phyloP scores from a whole-genome alignment of 2,329 filamentous ascomycete genomes.

The Nemania sp. region DNA sequence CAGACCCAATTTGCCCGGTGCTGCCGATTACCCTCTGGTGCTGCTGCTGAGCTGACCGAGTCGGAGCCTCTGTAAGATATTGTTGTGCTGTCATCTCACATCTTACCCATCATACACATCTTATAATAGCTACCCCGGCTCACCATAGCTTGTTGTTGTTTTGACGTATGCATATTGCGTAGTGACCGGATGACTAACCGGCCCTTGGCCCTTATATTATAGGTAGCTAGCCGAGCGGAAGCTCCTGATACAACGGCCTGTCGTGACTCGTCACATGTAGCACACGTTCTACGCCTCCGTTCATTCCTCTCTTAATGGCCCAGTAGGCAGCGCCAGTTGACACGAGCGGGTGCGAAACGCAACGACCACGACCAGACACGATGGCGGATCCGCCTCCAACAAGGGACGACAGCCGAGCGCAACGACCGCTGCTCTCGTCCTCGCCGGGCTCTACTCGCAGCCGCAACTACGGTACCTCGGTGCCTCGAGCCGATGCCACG shows the following conservation, averaged over 20 bases:
- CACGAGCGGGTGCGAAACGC: constrained; percentile 12
- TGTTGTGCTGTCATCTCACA: too few relatives aligned
- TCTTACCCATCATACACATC: too few relatives aligned
- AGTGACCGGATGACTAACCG: constrained; percentile 1
- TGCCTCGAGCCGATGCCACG: constrained; percentile 62
- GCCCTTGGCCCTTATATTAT: not conserved
- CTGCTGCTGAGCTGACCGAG: not conserved
- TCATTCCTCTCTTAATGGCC: constrained; percentile 12
- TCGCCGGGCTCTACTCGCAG: constrained; percentile 52
- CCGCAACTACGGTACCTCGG: constrained; percentile 54
- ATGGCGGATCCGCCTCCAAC: constrained; percentile 42
- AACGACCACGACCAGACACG: too few relatives aligned
- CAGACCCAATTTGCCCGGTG: not conserved
- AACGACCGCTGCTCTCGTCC: constrained; percentile 48
- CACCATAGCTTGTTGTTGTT: too few relatives aligned
- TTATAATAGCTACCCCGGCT: too few relatives aligned
- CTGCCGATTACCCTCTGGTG: not conserved
- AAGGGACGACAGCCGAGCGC: constrained; percentile 44
- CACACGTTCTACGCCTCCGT: not conserved
- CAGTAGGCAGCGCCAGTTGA: constrained; percentile 9
- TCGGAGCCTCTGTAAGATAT: too few relatives aligned
- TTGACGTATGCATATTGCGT: not conserved
- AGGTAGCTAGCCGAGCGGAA: not conserved
- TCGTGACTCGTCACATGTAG: not conserved
- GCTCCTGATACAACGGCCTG: not conserved